Percentiles rank a stretch among this genome's conserved stretches.
phyloP scores from a whole-genome alignment of 148 eudicot species.

The Salicornia ramosissima region DNA sequence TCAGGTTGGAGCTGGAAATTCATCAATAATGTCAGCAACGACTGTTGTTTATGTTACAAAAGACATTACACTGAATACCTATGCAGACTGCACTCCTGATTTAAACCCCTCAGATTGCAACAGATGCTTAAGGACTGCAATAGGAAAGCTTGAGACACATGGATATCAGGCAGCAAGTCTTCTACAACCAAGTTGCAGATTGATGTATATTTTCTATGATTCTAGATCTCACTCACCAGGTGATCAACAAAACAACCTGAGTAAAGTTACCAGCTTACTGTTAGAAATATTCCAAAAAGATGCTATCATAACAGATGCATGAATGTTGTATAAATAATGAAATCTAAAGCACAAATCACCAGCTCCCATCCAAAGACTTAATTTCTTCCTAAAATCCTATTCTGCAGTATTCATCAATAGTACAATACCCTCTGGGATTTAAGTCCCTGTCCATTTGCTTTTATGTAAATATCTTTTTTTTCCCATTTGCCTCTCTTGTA shows the following conservation, averaged over 20 bases:
- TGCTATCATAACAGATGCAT: too few relatives aligned
- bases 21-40: constrained; percentile 15
- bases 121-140: constrained; percentile 24
- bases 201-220: constrained; percentile 27
- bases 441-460: too few relatives aligned
- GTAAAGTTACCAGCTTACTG: too few relatives aligned
- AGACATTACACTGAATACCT: constrained; percentile 9
- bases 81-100: constrained; percentile 29
- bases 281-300: too few relatives aligned
- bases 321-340: too few relatives aligned
- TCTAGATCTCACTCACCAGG: constrained; percentile 18
- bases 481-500: too few relatives aligned
- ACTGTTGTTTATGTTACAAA: constrained; percentile 13
- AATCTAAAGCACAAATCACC: too few relatives aligned
- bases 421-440: too few relatives aligned
- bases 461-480: too few relatives aligned
- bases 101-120: constrained; percentile 17
- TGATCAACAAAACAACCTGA: not conserved
- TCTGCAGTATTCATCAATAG: too few relatives aligned
- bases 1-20: constrained; percentile 14
- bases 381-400: too few relatives aligned
- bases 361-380: too few relatives aligned
- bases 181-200: constrained; percentile 30
- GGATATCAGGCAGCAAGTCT: constrained; percentile 19
- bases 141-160: constrained; percentile 11